Percentiles rank a stretch among this genome's conserved stretches.
Evolutionary conservation across 176 grass and related monocot genomes (phyloP).

Genomic region (Secale cereale): DNA sequence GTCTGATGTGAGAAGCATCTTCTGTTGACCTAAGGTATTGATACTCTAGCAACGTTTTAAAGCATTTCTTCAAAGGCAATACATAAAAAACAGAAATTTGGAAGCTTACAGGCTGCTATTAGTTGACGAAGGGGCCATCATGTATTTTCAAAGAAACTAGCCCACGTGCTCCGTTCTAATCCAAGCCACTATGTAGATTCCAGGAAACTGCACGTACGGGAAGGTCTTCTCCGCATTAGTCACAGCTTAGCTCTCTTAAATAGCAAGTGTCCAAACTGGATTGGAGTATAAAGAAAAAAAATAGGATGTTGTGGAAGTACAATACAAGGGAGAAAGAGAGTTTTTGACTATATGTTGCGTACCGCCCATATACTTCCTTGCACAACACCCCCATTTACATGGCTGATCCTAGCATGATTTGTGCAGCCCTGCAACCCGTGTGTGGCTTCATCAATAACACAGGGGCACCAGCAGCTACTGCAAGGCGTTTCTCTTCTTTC

Average conservation of each 20-base stretch:
- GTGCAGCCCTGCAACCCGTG: constrained; percentile 7
- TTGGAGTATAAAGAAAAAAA: neutral
- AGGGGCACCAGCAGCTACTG: constrained; percentile 23
- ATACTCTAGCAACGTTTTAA: neutral
- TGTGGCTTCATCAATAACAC: constrained; percentile 28
- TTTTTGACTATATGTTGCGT: neutral
- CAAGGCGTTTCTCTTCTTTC: constrained; percentile 20
- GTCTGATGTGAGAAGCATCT: neutral
- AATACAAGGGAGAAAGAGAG: neutral
- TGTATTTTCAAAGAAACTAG: neutral
- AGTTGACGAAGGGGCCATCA: neutral
- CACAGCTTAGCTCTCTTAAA: neutral
- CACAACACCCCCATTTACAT: neutral
- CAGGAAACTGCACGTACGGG: neutral
- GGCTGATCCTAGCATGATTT: constrained; percentile 21
- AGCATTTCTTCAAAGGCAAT: neutral
- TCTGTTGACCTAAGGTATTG: neutral
- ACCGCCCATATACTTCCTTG: neutral
- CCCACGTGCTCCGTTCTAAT: neutral
- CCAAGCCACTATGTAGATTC: neutral
- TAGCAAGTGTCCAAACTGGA: neutral
- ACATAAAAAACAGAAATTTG: neutral
- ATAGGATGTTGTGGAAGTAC: neutral
- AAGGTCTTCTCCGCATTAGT: neutral
- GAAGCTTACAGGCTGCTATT: neutral